Evolutionary conservation across 106 monocot species (phyloP), one percentile per base, ranked within the genome.

Genomic region (Allium sativum): DNA sequence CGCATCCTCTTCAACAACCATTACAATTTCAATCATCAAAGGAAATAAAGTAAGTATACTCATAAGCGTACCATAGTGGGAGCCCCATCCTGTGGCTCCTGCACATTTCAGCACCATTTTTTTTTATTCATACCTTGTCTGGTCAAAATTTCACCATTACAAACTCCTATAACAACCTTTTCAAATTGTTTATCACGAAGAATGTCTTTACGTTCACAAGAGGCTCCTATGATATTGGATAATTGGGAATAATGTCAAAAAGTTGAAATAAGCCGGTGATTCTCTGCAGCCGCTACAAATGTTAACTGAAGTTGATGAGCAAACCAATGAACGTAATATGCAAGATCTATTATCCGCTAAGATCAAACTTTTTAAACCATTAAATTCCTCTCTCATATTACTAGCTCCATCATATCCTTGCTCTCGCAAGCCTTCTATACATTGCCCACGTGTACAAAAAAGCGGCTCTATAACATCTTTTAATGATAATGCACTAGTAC

Each of bases 401-500:
- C 70, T 70, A 3, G 70, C 48, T 5, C 55, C 54, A 45, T 64
- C 43, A 56, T 64, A 69, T 48, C 59, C 59, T 55, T 71, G 21
- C 7, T 46, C 14, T 9, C 7, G 41, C 21, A 53, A 12, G 13
- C 19, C 5, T 18, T 47, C 0, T 20, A 48, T 20, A 21, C 50
- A 50, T 6, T 31, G 12, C 6, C 48, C 12, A 21, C 3, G 44
- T 12, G 15, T 64, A 9, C 21, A 7, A 13, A 64, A 48, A 7
- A 50, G 15, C 0, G 6, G 7, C 21, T 53, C 40, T 9, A 65
- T 66, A 6, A 41, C 43, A 42, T 8, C 12, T 21, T 67, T 55
- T 14, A 40, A 17, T 53, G 42, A 54, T 10, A 44, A 9, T 8
- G 46, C 0, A 66, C 15, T 42, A 16, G 47, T 62, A 20, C 48